Evolutionary conservation across 768 basidiomycete genomes (phyloP), one percentile per base, ranked within the genome.

Genomic region (Lactarius hatsudake): DNA sequence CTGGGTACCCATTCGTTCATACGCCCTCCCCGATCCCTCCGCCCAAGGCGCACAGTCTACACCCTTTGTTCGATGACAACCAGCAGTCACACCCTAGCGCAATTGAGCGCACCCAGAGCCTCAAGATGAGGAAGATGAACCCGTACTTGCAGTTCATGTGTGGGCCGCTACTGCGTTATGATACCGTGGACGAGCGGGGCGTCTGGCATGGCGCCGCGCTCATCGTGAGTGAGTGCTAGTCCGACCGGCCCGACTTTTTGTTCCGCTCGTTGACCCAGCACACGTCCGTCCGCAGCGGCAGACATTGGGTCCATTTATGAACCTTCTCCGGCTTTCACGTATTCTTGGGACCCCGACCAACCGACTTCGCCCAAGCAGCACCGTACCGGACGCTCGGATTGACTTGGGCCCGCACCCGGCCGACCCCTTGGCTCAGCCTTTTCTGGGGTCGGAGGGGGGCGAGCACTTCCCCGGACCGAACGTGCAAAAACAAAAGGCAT

Each of bases 141-240:
- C 94, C 94, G 10, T 84, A 90, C 76, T 82, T 97, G 32, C 89
- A 91, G 82, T 85, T 96, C 73, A 95, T 96, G 93, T 93, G 91
- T 64, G 94, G 95, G 0, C 94, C 94, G 26, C 79, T 98, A 20
- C 78, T 98, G 68, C 87, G 91, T 51, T 98, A 94, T 73, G 95
- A 98, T 74, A 98, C 94, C 0, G 84, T 92, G 30, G 88, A 92
- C 71, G 80, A 87, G 67, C 79, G 85, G 28, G 86, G 87, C 20
- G 79, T 94, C 42, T 99, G 94, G 93, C 84, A 88, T 68, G 96
- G 95, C 8, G 92, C 90, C 15, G 93, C 87, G 13, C 78, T 99
- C 77, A 83, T 98, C 64, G 94, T 98, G 70, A 93, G 89, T 91
- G 70, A 78, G 89, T 90, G 60, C 53, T 62, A 20, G 23, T 10